These are phyloP conservation scores for Chytridium lagenaria DNA, from an alignment of 371 early-diverging fungal genomes.

Conservation along the genomic window DNA sequence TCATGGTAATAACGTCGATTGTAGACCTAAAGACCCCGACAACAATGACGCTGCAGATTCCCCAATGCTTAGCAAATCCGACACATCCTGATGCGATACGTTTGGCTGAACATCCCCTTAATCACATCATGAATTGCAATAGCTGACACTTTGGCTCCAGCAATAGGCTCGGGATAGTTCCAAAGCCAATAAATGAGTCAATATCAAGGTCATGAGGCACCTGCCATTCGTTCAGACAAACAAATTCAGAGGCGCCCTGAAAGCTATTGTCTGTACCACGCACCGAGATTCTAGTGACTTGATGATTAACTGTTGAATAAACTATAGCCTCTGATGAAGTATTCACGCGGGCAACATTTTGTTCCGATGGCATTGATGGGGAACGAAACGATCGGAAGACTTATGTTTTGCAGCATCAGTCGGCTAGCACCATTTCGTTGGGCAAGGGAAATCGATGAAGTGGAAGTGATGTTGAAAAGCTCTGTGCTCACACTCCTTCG, in stretches of 20 bases:
- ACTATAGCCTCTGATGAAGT: too few relatives aligned
- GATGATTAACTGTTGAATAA: too few relatives aligned
- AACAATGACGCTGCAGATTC: neutral
- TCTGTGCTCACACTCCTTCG: neutral
- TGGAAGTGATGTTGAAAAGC: neutral
- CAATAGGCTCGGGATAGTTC: neutral
- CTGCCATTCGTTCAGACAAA: neutral
- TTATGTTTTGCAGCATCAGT: neutral
- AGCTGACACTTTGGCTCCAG: too few relatives aligned
- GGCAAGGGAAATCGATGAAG: neutral
- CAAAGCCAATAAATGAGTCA: constrained; percentile 2
- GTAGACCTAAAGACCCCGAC: neutral
- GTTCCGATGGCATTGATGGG: neutral
- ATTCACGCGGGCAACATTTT: too few relatives aligned
- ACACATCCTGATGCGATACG: neutral
- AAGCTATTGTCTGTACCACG: too few relatives aligned
- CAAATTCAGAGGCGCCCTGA: neutral
- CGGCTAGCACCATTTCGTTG: neutral
- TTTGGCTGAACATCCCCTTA: neutral
- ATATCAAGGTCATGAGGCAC: neutral
- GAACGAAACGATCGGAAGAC: neutral
- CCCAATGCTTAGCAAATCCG: constrained; percentile 10
- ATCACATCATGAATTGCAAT: neutral
- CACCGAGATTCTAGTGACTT: too few relatives aligned
- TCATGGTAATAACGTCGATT: too few relatives aligned